Base-by-base conservation (phyloP, 2,329 filamentous ascomycete genomes). In the Fusarium irregulare region DNA sequence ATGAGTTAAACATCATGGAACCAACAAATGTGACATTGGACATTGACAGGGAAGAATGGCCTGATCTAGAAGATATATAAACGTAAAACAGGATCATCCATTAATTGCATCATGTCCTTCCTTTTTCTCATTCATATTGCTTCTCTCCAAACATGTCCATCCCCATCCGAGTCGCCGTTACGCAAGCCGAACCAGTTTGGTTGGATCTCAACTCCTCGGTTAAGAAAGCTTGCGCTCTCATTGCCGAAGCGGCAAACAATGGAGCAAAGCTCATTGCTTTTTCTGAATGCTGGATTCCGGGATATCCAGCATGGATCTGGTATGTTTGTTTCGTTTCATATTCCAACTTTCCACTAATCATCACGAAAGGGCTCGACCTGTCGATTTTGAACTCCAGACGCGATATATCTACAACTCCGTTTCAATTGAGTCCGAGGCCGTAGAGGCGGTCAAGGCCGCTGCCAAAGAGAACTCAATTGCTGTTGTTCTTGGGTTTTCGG, bases 241-340 rank as follows among this genome's bases (percentile, higher is more conserved):
- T 76, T 37, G 62, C 62, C 21, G 73, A 76, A 46, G 74, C 74
- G 7, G 68, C 74, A 6, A 28, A 63, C 4, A 83, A 86, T 56
- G 85, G 84, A 3, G 87, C 87, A 1, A 81, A 87, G 51, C 78
- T 91, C 4, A 74, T 91, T 12, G 80, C 83, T 0, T 88, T 88
- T 60, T 83, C 86, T 2, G 85, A 88, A 66, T 81, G 81, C 27
- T 88, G 83, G 82, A 80, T 87, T 25, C 84, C 85, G 0, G 85
- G 86, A 0, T 88, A 87, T 74, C 86, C 85, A 23, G 79, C 78
- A 56, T 83, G 80, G 79, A 80, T 80, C 40, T 78, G 77, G 67
- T 78, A 75, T 1, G 53, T 50, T 11, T 21, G 3, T 37, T 16
- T 8, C 13, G 11, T 59, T 27, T 37, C 34, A n/a, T n/a, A n/a